Evolutionary conservation across 768 basidiomycete species (phyloP), one percentile per base, ranked within the genome.

Genomic region (Lentinula sp.): DNA sequence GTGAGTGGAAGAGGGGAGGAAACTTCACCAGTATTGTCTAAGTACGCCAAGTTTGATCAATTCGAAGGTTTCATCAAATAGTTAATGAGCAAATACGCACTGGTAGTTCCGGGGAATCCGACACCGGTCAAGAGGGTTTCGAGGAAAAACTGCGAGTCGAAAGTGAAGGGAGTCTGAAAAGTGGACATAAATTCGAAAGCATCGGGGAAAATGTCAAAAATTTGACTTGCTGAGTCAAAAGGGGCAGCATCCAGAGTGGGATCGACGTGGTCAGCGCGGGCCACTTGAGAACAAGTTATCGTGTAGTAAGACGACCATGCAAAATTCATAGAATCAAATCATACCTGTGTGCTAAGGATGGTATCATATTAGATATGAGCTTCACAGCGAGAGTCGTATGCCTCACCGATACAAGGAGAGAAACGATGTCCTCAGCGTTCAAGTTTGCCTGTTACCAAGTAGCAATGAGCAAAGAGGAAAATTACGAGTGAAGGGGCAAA

Each of bases 391-490:
- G 9, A 39, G 12, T 13, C 20, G n/a, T 15, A 6, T 20, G 43
- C 55, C 62, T 63, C 28, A 72, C 71, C 41, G 73, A 73, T 23
- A 70, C 68, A 16, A 76, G 67, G 7, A 77, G 66, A 13, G 71
- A 70, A 28, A 76, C 71, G 16, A 76, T 65, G 57, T 77, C 75
- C 13, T 65, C 69, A 8, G 70, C 61, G 28, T 57, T 62, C 62
- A 77, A 74, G 15, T 73, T 74, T 16, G 59, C 50, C 49, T 56
- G 39, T 20, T 18, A 18, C 16, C 35, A 18, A 5, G n/a, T 23
- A 4, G 18, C 23, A 5, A 33, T 56, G 13, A 56, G 41, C 20
- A 16, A 56, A 8, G 6, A 10, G 37, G 6, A 56, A 28, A 18
- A 28, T 41, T 28, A 39, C 5, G 10, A 9, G 28, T 3, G 28